Evolutionary conservation across 2,329 filamentous ascomycete genomes (phyloP).

Genomic region (Daldinia sp.): DNA sequence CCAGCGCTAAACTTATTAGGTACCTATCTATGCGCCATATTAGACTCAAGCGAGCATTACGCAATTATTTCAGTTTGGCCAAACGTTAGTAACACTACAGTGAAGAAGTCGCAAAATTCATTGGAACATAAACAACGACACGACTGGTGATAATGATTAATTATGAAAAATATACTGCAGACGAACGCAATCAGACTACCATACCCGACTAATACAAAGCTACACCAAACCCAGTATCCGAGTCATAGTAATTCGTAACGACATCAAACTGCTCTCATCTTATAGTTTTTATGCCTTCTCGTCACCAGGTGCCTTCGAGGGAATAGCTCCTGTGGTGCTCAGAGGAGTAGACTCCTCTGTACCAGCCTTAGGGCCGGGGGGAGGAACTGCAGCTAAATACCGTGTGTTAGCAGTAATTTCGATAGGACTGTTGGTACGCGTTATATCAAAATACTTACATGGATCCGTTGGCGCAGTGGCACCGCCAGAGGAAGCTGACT

Average conservation of each 20-base stretch:
- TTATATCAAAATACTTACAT: conserved; percentile 36
- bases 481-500: conserved; percentile 46
- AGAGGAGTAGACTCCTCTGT: conserved; percentile 47
- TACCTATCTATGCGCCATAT: too few relatives aligned
- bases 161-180: not conserved
- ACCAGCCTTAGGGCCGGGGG: conserved; percentile 46
- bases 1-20: too few relatives aligned
- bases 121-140: too few relatives aligned
- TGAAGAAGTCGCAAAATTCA: too few relatives aligned
- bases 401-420: conserved; percentile 22
- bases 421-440: not conserved
- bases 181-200: conserved; percentile 19
- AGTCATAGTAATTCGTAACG: conserved; percentile 40
- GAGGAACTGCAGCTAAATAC: conserved; percentile 38
- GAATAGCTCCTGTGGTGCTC: conserved; percentile 43
- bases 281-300: conserved; percentile 43
- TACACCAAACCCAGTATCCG: conserved; percentile 21
- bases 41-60: too few relatives aligned
- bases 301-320: conserved; percentile 45
- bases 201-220: conserved; percentile 25
- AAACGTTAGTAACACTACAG: too few relatives aligned
- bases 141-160: too few relatives aligned
- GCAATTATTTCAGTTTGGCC: too few relatives aligned
- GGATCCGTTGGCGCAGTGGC: conserved; percentile 41
- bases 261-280: conserved; percentile 15